Conservation (phyloP, 257 asterid species). For the Agastache rugosa region DNA sequence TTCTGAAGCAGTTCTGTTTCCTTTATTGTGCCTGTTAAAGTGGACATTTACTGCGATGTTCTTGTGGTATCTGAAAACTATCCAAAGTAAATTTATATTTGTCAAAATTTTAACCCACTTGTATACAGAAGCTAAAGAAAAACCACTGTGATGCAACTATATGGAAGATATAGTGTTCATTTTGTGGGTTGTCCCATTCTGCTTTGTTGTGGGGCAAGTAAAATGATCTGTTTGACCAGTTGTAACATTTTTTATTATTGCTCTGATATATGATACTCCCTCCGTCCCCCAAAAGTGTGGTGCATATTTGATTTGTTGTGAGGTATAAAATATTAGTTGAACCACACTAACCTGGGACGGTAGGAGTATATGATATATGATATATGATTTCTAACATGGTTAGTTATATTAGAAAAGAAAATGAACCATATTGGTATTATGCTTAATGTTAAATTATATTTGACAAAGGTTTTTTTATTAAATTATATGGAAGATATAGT, state of each 20-base stretch:
- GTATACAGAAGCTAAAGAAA: background rate
- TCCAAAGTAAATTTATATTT: background rate
- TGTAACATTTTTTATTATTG: background rate
- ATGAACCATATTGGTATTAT: background rate
- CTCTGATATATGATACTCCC: background rate
- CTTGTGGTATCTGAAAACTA: constrained; percentile 21
- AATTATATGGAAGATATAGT: background rate
- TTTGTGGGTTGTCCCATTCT: background rate
- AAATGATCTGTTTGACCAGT: background rate
- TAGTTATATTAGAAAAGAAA: background rate
- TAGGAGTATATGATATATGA: background rate
- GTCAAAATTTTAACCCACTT: background rate
- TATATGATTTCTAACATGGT: background rate
- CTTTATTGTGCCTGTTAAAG: constrained; percentile 1
- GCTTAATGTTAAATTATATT: background rate
- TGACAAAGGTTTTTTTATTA: no score
- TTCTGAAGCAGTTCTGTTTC: constrained; percentile 18
- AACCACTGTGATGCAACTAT: background rate
- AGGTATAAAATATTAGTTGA: no score
- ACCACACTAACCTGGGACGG: no score
- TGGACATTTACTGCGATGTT: constrained; percentile 12
- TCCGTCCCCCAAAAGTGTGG: no score
- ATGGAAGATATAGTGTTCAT: background rate
- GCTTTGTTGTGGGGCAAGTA: background rate
- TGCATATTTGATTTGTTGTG: no score